Conservation (phyloP, 768 basidiomycete genomes). For the Tricholoma sp. region DNA sequence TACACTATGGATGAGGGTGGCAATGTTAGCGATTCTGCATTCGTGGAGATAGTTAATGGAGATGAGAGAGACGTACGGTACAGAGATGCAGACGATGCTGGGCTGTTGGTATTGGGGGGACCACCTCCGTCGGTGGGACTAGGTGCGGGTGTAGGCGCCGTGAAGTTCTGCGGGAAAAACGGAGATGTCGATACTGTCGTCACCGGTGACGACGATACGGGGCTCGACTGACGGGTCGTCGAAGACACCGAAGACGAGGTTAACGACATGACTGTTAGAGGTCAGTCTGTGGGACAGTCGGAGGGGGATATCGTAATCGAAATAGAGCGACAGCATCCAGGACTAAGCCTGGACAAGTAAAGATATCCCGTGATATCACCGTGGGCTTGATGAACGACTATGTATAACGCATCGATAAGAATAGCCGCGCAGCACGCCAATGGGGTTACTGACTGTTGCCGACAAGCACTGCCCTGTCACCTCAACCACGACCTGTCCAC, state of each 20-base stretch:
- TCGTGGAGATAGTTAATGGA: not conserved
- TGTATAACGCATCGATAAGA: not conserved
- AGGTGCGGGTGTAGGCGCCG: not conserved
- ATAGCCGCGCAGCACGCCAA: not conserved
- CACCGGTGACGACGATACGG: not conserved
- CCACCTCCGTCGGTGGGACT: not conserved
- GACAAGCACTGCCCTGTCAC: too few species aligned
- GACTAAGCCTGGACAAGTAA: not conserved
- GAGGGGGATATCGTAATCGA: too few species aligned
- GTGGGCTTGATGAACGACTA: not conserved
- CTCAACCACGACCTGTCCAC: too few species aligned
- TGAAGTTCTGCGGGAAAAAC: not conserved
- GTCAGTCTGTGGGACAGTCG: not conserved
- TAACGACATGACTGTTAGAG: not conserved
- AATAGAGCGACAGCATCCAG: not conserved
- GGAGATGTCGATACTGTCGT: not conserved
- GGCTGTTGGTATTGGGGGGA: not conserved
- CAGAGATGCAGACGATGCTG: conserved; percentile 17
- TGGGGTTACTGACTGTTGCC: too few species aligned
- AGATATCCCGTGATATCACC: not conserved
- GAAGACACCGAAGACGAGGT: not conserved
- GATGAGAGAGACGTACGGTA: conserved; percentile 22
- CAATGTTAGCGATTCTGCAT: not conserved
- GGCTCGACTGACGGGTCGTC: not conserved
- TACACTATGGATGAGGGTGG: conserved; percentile 27